Conservation (phyloP, 139 green algal genomes). For the Coelastrella sp. region DNA sequence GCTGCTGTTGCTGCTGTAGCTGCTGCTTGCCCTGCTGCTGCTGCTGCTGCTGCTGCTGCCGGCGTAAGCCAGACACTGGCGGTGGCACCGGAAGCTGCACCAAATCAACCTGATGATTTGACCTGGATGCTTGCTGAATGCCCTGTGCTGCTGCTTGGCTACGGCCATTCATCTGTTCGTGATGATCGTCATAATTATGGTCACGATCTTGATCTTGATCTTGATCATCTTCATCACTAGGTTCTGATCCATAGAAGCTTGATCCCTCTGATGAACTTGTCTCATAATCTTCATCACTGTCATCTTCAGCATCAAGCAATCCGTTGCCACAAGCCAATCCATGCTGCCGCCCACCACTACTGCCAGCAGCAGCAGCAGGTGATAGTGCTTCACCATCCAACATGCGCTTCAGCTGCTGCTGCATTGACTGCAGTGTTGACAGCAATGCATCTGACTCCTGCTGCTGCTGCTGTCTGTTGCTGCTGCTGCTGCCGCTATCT, state of each 20-base stretch:
- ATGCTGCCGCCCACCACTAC: background rate
- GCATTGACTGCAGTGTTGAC: background rate
- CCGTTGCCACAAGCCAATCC: slow-evolving; percentile 28
- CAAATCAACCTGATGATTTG: background rate
- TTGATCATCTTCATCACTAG: background rate
- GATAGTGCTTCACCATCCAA: background rate
- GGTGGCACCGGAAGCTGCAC: slow-evolving; percentile 15
- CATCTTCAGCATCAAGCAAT: no score
- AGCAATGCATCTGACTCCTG: slow-evolving; percentile 22
- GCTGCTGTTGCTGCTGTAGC: slow-evolving; percentile 31
- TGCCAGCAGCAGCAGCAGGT: background rate
- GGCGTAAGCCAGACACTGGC: background rate
- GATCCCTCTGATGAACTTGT: slow-evolving; percentile 39
- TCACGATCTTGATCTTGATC: slow-evolving; percentile 23
- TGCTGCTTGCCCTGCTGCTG: background rate
- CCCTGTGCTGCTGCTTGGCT: no score
- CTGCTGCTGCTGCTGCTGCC: slow-evolving; percentile 22
- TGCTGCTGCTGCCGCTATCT: slow-evolving; percentile 24
- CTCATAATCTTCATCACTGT: slow-evolving; percentile 16
- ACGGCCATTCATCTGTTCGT: background rate
- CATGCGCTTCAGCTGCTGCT: slow-evolving; percentile 7
- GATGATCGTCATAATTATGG: no score
- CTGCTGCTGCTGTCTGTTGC: slow-evolving; percentile 15
- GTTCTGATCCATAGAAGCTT: slow-evolving; percentile 43
- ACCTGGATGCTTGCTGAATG: no score